Evolutionary conservation across 1,139 yeast species (phyloP).

Genomic region (Magnusiomyces suaveolens): DNA sequence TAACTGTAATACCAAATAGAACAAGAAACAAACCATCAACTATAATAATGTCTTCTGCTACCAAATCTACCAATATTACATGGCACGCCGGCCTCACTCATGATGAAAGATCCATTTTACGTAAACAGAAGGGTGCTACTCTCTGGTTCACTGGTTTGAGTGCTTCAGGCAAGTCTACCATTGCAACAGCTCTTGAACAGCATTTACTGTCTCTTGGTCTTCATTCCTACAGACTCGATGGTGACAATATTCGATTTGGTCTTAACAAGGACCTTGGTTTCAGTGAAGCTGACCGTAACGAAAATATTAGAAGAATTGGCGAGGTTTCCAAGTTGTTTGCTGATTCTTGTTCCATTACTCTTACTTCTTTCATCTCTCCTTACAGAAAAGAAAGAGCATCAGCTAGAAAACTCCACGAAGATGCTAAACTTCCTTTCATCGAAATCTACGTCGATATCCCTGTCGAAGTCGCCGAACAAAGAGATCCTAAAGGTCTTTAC

Average conservation of each 20-base stretch:
- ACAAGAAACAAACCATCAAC: too few species aligned
- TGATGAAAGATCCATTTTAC: slow-evolving; percentile 59
- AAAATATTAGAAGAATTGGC: slow-evolving; percentile 86
- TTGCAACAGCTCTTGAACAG: slow-evolving; percentile 91
- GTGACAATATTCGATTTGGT: slow-evolving; percentile 91
- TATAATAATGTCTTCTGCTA: background rate
- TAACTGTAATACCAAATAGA: too few species aligned
- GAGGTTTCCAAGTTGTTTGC: slow-evolving; percentile 91
- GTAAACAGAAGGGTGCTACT: slow-evolving; percentile 81
- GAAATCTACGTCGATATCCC: slow-evolving; percentile 93
- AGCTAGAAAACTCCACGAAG: slow-evolving; percentile 76
- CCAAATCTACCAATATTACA: slow-evolving; percentile 88
- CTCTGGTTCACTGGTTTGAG: slow-evolving; percentile 93
- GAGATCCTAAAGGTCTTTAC: slow-evolving; percentile 95
- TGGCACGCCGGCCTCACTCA: slow-evolving; percentile 90
- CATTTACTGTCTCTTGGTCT: slow-evolving; percentile 52
- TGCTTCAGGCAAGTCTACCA: slow-evolving; percentile 83
- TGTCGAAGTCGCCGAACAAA: slow-evolving; percentile 82
- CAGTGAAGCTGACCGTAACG: slow-evolving; percentile 83
- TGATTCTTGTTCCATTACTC: slow-evolving; percentile 73
- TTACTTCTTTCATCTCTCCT: slow-evolving; percentile 89
- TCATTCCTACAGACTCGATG: slow-evolving; percentile 80
- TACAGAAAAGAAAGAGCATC: slow-evolving; percentile 72
- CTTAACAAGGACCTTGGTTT: slow-evolving; percentile 90
- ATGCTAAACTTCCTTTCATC: slow-evolving; percentile 67